phyloP scores from a whole-genome alignment of 331 rosid genomes.

The Spiraea crenata region DNA sequence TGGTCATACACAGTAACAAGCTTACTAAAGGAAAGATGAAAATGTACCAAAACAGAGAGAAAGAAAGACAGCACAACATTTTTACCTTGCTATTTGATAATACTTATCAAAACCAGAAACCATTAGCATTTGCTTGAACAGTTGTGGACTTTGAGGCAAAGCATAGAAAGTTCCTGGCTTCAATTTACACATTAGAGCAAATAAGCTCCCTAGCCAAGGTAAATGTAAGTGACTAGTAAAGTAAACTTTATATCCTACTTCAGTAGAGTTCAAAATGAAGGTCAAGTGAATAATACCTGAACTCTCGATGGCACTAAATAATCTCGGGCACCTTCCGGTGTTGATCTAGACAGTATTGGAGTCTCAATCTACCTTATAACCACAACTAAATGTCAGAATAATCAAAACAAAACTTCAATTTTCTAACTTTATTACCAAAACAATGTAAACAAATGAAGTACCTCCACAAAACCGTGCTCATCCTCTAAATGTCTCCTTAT shows the following conservation, averaged over 20 bases:
- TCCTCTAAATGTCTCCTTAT: slow-evolving; percentile 88
- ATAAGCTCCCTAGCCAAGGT: slow-evolving; percentile 37
- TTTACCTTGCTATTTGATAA: slow-evolving; percentile 88
- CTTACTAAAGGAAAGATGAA: slow-evolving; percentile 1
- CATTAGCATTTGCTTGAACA: slow-evolving; percentile 98
- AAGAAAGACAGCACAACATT: slow-evolving; percentile 6
- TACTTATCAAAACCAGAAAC: slow-evolving; percentile 94
- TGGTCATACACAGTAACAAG: neutral
- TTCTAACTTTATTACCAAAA: neutral
- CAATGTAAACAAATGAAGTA: slow-evolving; percentile 28
- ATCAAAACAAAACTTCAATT: slow-evolving; percentile 24
- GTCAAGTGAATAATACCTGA: slow-evolving; percentile 61
- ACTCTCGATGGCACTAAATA: slow-evolving; percentile 95
- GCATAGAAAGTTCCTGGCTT: slow-evolving; percentile 99
- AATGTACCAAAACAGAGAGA: slow-evolving; percentile 4
- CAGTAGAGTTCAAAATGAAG: neutral
- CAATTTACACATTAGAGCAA: slow-evolving; percentile 49
- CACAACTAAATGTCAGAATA: slow-evolving; percentile 40
- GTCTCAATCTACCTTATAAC: slow-evolving; percentile 98
- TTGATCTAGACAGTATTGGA: slow-evolving; percentile 93
- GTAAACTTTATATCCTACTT: neutral
- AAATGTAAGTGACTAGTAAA: slow-evolving; percentile 8
- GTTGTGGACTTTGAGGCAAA: slow-evolving; percentile 97
- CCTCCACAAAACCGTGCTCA: slow-evolving; percentile 88
- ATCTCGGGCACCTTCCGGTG: slow-evolving; percentile 99